These are phyloP conservation scores for Phanerodontia chrysosporium DNA, from an alignment of 768 basidiomycete genomes.

Conservation along the genomic window DNA sequence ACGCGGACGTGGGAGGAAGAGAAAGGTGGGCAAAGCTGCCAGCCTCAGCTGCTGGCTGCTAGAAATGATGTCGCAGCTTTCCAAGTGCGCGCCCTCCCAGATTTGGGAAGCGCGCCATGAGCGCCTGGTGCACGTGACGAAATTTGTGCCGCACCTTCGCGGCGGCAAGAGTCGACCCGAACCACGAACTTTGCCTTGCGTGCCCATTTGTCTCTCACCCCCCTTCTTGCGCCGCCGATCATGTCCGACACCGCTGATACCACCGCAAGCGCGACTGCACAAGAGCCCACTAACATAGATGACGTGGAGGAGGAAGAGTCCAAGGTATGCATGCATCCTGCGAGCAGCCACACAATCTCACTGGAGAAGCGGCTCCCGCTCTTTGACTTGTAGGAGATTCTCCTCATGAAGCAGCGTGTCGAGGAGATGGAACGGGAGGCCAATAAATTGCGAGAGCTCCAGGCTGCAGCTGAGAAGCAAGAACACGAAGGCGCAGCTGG, in stretches of 20 bases:
- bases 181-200: constrained; percentile 8
- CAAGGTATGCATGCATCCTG: constrained; percentile 23
- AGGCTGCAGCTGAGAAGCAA: constrained; percentile 69
- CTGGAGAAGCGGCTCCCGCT: background rate
- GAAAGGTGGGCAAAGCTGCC: background rate
- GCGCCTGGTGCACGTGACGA: constrained; percentile 1
- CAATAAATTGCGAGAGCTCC: constrained; percentile 80
- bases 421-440: constrained; percentile 94
- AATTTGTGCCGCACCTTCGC: background rate
- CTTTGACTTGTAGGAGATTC: constrained; percentile 56
- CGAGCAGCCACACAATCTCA: background rate
- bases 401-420: constrained; percentile 87
- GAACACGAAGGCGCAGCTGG: constrained; percentile 40
- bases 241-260: constrained; percentile 29
- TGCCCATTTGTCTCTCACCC: background rate
- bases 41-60: constrained; percentile 3
- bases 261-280: constrained; percentile 17
- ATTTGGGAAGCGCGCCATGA: background rate
- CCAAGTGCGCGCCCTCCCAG: constrained; percentile 3
- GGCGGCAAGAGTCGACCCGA: constrained; percentile 1
- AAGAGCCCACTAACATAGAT: constrained; percentile 23
- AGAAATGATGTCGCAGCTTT: constrained; percentile 10
- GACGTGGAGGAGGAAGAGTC: constrained; percentile 33
- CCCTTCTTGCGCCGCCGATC: background rate
- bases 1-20: background rate